Percentiles rank a stretch among this genome's conserved stretches.
Evolutionary conservation across 1,284 basidiomycete species (phyloP).

Genomic region (Macrocystidia cucumis): DNA sequence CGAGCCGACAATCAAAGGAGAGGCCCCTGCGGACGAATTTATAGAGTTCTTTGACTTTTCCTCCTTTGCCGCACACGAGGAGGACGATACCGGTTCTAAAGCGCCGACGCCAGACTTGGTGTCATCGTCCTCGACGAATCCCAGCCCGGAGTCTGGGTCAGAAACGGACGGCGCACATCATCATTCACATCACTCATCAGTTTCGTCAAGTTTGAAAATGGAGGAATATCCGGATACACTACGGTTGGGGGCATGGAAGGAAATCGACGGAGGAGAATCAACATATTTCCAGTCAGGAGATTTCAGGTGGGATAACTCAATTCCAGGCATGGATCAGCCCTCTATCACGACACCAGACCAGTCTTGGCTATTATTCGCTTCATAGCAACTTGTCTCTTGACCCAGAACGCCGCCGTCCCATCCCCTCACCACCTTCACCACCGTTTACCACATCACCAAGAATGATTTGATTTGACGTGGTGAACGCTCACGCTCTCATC

Average conservation of each 20-base stretch:
- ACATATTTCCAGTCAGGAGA: slow-evolving; percentile 54
- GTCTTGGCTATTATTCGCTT: slow-evolving; percentile 65
- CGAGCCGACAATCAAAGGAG: neutral
- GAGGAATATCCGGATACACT: slow-evolving; percentile 48
- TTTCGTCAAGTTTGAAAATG: slow-evolving; percentile 30
- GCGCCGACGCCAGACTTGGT: slow-evolving; percentile 65
- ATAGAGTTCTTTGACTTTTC: slow-evolving; percentile 64
- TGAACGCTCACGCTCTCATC: slow-evolving; percentile 15
- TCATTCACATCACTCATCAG: slow-evolving; percentile 13
- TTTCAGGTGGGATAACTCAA: slow-evolving; percentile 69
- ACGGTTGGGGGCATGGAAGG: slow-evolving; percentile 53
- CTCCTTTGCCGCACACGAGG: slow-evolving; percentile 44
- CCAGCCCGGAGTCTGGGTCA: slow-evolving; percentile 67
- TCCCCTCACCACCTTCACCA: no score
- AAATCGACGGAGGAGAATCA: slow-evolving; percentile 70
- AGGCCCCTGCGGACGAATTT: slow-evolving; percentile 33
- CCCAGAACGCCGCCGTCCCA: no score
- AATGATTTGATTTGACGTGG: no score
- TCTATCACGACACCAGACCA: no score
- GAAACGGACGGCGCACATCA: slow-evolving; percentile 41
- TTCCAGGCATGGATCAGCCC: slow-evolving; percentile 55
- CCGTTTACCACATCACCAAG: no score
- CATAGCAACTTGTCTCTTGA: slow-evolving; percentile 27
- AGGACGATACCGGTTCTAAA: slow-evolving; percentile 56
- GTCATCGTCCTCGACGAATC: slow-evolving; percentile 62